A percentile compares a stretch with the other conserved stretches of the same genome.
phyloP scores from a whole-genome alignment of 2,329 filamentous ascomycete species.

The Phialocephala sp. region DNA sequence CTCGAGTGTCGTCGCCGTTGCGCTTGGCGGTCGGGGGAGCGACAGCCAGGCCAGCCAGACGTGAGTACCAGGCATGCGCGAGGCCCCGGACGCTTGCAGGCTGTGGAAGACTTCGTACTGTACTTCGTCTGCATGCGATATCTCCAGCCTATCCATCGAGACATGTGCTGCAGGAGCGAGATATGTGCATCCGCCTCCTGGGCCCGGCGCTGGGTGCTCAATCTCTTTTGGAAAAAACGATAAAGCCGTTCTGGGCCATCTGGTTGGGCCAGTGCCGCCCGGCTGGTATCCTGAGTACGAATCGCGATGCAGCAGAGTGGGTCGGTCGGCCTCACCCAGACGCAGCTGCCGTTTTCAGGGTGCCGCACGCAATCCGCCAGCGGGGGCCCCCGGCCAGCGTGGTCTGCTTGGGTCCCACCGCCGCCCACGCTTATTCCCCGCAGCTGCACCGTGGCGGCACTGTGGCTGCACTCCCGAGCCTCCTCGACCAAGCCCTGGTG shows the following conservation, averaged over 20 bases:
- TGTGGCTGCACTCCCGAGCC: not conserved
- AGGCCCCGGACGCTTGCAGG: not conserved
- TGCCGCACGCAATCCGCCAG: not conserved
- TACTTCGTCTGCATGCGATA: not conserved
- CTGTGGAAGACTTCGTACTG: too few relatives aligned
- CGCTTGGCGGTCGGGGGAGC: not conserved
- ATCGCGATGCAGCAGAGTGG: not conserved
- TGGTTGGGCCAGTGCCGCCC: not conserved
- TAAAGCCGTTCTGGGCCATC: not conserved
- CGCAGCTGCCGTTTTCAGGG: slow-evolving; percentile 6
- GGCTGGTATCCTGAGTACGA: not conserved
- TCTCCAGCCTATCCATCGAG: slow-evolving; percentile 4
- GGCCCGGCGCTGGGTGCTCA: not conserved
- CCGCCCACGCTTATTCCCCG: slow-evolving; percentile 3
- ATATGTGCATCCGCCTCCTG: not conserved
- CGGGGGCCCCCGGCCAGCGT: not conserved
- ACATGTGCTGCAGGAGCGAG: not conserved
- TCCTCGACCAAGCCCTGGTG: not conserved
- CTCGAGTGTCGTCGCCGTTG: not conserved
- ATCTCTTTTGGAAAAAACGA: slow-evolving; percentile 2
- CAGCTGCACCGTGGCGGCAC: not conserved
- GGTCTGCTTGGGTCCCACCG: not conserved
- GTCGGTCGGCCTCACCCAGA: not conserved
- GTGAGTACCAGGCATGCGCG: too few relatives aligned
- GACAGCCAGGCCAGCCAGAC: too few relatives aligned